These are phyloP conservation scores for Lecanicillium sp. DNA, from an alignment of 2,329 filamentous ascomycete genomes.

Conservation along the genomic window DNA sequence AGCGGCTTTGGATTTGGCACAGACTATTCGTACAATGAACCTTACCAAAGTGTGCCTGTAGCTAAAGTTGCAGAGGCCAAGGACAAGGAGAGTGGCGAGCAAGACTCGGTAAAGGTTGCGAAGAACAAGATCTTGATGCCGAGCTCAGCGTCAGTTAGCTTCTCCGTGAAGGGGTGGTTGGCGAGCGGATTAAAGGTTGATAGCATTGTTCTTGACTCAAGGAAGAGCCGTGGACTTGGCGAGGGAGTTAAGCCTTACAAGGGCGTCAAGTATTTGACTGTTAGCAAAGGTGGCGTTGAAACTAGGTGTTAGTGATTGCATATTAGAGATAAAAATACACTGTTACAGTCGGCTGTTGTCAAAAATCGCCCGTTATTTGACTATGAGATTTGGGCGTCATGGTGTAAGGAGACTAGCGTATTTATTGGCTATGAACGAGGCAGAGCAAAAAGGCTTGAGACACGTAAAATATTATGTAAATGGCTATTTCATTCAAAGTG, in stretches of 20 bases:
- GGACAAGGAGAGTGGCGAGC: slow-evolving; percentile 29
- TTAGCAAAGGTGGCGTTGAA: slow-evolving; percentile 58
- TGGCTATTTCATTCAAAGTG: too few relatives aligned
- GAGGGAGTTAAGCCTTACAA: slow-evolving; percentile 93
- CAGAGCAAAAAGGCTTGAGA: too few relatives aligned
- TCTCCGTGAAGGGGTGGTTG: slow-evolving; percentile 61
- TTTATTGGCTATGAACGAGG: too few relatives aligned
- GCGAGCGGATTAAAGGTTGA: slow-evolving; percentile 61
- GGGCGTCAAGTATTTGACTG: slow-evolving; percentile 92
- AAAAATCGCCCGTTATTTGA: background rate
- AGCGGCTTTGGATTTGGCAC: slow-evolving; percentile 43
- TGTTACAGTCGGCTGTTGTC: background rate
- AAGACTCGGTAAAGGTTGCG: slow-evolving; percentile 50
- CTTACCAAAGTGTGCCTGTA: slow-evolving; percentile 42
- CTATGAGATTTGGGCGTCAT: too few relatives aligned
- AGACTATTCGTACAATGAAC: slow-evolving; percentile 46
- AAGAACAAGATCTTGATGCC: slow-evolving; percentile 75
- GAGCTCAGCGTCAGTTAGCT: slow-evolving; percentile 66
- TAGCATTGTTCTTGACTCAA: slow-evolving; percentile 61
- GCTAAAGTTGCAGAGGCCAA: slow-evolving; percentile 25
- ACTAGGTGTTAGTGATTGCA: slow-evolving; percentile 41
- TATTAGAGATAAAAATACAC: background rate
- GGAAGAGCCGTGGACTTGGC: slow-evolving; percentile 76
- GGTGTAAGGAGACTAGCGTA: too few relatives aligned
- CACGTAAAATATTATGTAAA: too few relatives aligned